These are phyloP conservation scores for Ustilago curta DNA, from an alignment of 1,284 basidiomycete genomes.

Conservation along the genomic window DNA sequence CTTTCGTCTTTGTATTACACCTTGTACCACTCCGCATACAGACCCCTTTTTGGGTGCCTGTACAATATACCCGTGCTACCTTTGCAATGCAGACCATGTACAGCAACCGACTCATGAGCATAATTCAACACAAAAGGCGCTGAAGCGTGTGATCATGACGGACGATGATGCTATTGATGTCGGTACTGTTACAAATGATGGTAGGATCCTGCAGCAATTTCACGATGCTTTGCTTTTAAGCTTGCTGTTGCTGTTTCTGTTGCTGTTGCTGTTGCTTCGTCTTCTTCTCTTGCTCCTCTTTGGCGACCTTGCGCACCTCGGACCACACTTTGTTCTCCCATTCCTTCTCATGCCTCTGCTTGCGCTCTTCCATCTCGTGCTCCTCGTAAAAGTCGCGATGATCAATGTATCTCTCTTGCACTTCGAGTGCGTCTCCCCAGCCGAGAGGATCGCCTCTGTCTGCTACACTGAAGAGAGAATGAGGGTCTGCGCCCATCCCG, in stretches of 20 bases:
- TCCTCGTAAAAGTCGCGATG: constrained; percentile 46
- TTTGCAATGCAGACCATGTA: constrained; percentile 16
- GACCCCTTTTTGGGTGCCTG: constrained; percentile 14
- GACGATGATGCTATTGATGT: background rate
- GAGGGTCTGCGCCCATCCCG: constrained; percentile 47
- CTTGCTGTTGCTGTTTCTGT: background rate
- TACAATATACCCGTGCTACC: constrained; percentile 36
- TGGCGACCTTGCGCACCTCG: constrained; percentile 41
- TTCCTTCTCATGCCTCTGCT: constrained; percentile 40
- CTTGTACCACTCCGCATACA: background rate
- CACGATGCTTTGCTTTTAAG: background rate
- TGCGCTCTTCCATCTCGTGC: constrained; percentile 34
- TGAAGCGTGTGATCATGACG: background rate
- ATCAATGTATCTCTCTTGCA: constrained; percentile 63
- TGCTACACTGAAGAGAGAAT: constrained; percentile 56
- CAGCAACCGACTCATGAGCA: no score
- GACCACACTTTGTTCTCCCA: constrained; percentile 48
- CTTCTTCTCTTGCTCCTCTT: constrained; percentile 37
- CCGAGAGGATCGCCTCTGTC: constrained; percentile 55
- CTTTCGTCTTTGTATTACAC: constrained; percentile 5
- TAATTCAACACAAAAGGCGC: no score
- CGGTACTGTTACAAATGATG: constrained; percentile 26
- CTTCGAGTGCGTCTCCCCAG: constrained; percentile 60
- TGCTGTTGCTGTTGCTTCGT: background rate
- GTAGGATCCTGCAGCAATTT: background rate